Evolutionary conservation across 768 basidiomycete species (phyloP), one percentile per base, ranked within the genome.

Genomic region (Mycena polygramma): DNA sequence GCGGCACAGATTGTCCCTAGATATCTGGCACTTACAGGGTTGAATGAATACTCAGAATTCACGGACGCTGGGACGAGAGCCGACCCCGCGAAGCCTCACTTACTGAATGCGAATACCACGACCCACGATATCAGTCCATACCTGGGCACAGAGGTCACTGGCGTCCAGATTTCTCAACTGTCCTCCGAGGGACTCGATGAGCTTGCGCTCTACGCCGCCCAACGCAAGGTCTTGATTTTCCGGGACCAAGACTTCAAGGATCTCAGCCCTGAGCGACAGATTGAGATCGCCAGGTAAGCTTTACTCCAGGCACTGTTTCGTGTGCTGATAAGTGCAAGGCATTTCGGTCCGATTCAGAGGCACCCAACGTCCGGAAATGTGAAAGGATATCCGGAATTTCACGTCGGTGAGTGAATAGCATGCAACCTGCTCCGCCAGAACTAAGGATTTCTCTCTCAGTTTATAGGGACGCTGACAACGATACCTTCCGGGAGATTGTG

Each of bases 171-270:
- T 64, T 88, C 87, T 15, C 77, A 88, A 66, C 83, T 90, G 53
- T 79, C 78, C 70, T 81, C 83, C 53, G 87, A 85, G 58, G 89
- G 88, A 3, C 81, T 89, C 9, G 83, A 89, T 70, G 87, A 88
- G 71, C 83, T 88, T 39, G 87, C 87, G 2, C 80, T 89, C 5
- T 83, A 80, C 67, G 80, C 86, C 43, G 88, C 86, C 3, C 85
- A 89, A 77, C 76, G 87, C 57, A 88, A 88, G 76, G 82, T 89
- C 48, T 75, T 90, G 10, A 60, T 88, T 11, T 88, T 89, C 83
- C 84, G 89, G 22, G 84, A 89, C 77, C 89, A 90, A 72, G 86
- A 90, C 77, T 89, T 90, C 80, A 89, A 88, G 78, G 88, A 89
- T 70, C 67, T 89, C 24, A 78, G 80, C 1, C 81, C 85, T n/a